Percentiles rank a stretch among this genome's conserved stretches.
Conservation (phyloP, 768 basidiomycete species). For the Leucocoprinus birnbaumii region DNA sequence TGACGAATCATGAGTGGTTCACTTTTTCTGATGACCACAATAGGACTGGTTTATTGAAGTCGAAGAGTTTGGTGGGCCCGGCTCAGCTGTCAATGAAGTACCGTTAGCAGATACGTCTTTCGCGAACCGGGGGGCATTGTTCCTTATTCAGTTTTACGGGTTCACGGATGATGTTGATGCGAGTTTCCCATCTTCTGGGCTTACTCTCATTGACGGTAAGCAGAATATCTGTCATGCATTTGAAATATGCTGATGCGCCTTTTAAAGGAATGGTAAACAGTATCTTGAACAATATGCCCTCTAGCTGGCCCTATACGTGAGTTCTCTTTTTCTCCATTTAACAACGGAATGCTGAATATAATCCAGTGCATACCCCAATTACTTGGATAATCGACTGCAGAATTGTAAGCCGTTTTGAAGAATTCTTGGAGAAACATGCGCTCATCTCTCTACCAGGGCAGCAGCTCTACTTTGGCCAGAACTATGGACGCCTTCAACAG, state of each 20-base stretch:
- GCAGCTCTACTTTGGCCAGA: constrained; percentile 8
- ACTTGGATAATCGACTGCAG: constrained; percentile 3
- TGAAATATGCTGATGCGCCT: background rate
- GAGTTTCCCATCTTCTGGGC: constrained; percentile 41
- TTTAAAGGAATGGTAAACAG: constrained; percentile 27
- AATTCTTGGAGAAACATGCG: background rate
- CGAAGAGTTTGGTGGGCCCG: constrained; percentile 41
- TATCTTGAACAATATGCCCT: background rate
- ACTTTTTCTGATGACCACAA: background rate
- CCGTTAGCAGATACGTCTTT: constrained; percentile 40
- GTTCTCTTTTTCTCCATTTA: background rate
- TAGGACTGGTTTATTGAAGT: constrained; percentile 31
- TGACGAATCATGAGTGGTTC: background rate
- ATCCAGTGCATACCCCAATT: constrained; percentile 9
- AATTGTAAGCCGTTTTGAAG: background rate
- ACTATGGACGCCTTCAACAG: constrained; percentile 9
- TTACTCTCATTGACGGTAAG: constrained; percentile 42
- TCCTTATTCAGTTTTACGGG: constrained; percentile 50
- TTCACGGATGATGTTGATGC: constrained; percentile 30
- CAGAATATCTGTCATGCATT: background rate
- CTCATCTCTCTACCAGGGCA: constrained; percentile 1
- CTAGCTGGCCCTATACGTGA: constrained; percentile 8
- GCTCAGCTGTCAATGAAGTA: constrained; percentile 43
- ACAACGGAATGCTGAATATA: background rate
- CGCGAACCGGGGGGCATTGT: constrained; percentile 38